phyloP scores from a whole-genome alignment of 2,329 filamentous ascomycete species.

The Cladophialophora immunda region DNA sequence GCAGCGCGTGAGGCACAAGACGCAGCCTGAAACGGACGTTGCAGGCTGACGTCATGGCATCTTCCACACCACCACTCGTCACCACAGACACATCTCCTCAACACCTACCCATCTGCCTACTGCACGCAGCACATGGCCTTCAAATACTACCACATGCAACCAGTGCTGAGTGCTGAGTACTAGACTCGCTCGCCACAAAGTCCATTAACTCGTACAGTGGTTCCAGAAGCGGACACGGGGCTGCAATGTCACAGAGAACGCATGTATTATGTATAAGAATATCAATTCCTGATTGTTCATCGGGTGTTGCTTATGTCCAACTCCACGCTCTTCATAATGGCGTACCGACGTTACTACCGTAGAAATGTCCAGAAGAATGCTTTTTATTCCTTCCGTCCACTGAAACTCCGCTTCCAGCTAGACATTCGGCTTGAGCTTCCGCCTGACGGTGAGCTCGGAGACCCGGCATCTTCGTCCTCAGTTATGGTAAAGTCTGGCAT shows the following conservation, averaged over 20 bases:
- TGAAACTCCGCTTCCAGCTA: constrained; percentile 18
- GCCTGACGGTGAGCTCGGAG: constrained; percentile 8
- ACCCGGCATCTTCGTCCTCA: constrained; percentile 21
- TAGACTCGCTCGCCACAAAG: not conserved
- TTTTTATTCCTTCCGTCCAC: constrained; percentile 17
- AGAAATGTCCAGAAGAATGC: not conserved
- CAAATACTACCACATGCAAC: not conserved
- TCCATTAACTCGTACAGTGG: not conserved
- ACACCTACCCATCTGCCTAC: too few species aligned
- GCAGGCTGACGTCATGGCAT: not conserved
- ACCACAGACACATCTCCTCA: not conserved
- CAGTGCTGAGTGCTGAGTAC: not conserved
- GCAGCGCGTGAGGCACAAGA: not conserved
- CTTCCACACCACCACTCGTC: not conserved
- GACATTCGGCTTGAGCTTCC: constrained; percentile 6
- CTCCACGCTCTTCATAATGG: constrained; percentile 6
- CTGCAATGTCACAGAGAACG: not conserved
- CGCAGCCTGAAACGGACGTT: not conserved
- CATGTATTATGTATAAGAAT: constrained; percentile 1
- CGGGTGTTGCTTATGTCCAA: constrained; percentile 1
- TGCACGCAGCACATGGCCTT: not conserved
- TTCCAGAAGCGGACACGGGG: not conserved
- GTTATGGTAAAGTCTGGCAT: constrained; percentile 17
- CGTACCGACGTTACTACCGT: not conserved
- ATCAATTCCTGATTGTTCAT: not conserved